A percentile compares a stretch with the other conserved stretches of the same genome.
Conservation (phyloP, 1,284 basidiomycete species). For the Cutaneotrichosporon dermatis region DNA sequence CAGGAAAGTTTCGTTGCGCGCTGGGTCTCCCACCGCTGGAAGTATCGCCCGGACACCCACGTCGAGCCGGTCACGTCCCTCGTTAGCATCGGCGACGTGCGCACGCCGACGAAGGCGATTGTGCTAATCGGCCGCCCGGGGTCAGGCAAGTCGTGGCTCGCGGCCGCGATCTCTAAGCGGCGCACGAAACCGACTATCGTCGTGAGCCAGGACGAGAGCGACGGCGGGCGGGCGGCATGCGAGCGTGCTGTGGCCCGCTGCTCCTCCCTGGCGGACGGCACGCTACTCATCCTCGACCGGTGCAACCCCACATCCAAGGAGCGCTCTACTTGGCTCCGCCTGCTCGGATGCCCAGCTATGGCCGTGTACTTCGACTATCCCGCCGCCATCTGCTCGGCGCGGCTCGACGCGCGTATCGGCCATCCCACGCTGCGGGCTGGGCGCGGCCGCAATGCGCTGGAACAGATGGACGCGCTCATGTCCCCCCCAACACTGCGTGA, state of each 20-base stretch:
- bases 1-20: slow-evolving; percentile 58
- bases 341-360: slow-evolving; percentile 52
- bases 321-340: slow-evolving; percentile 54
- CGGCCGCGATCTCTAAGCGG: slow-evolving; percentile 52
- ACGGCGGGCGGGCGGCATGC: slow-evolving; percentile 52
- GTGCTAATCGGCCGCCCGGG: slow-evolving; percentile 60
- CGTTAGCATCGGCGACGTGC: slow-evolving; percentile 52
- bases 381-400: slow-evolving; percentile 53
- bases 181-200: slow-evolving; percentile 45
- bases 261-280: slow-evolving; percentile 6
- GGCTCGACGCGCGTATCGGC: slow-evolving; percentile 56
- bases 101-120: slow-evolving; percentile 27
- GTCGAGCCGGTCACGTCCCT: slow-evolving; percentile 12
- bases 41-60: slow-evolving; percentile 32
- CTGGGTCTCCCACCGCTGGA: slow-evolving; percentile 60
- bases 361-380: slow-evolving; percentile 60
- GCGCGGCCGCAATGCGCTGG: slow-evolving; percentile 56
- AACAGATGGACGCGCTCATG: slow-evolving; percentile 56
- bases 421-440: slow-evolving; percentile 59
- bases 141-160: slow-evolving; percentile 60
- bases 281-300: slow-evolving; percentile 55
- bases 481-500: slow-evolving; percentile 52
- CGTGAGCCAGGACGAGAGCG: slow-evolving; percentile 57
- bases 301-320: slow-evolving; percentile 56
- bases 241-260: slow-evolving; percentile 33